Percentiles rank a stretch among this genome's conserved stretches.
phyloP scores from a whole-genome alignment of 2,329 filamentous ascomycete species.

The Ceratocystis lukuohia region DNA sequence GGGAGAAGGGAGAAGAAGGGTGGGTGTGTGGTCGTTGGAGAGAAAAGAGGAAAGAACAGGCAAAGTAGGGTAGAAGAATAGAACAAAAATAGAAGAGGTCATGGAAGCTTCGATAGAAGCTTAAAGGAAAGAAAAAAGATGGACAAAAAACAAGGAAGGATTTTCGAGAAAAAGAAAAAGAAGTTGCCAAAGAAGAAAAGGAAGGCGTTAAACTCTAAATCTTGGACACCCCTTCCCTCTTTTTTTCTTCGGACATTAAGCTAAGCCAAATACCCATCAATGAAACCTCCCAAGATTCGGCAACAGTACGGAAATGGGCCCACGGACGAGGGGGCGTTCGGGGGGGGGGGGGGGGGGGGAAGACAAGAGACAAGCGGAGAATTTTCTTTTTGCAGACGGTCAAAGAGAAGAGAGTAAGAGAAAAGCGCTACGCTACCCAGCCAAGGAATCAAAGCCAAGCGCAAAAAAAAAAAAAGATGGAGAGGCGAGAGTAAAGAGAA shows the following conservation, averaged over 20 bases:
- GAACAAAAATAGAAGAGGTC: not conserved
- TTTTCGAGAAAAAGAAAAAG: not conserved
- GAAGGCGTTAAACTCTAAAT: not conserved
- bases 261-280: not conserved
- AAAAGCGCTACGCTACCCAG: not conserved
- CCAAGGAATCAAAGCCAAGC: not conserved
- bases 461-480: not conserved
- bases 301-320: not conserved
- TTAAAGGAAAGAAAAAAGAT: not conserved
- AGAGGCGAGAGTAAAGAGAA: not conserved
- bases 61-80: not conserved
- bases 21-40: too few species aligned
- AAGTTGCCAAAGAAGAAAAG: not conserved
- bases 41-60: not conserved
- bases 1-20: too few species aligned
- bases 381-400: not conserved
- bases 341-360: too few species aligned
- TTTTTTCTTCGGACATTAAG: not conserved
- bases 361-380: not conserved
- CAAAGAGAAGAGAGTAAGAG: not conserved
- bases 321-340: not conserved
- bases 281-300: not conserved
- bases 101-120: not conserved
- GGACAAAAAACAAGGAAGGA: not conserved
- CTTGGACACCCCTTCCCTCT: too few species aligned